Base-by-base conservation (phyloP, 148 eudicot genomes). In the Tetragonia tetragonoides region DNA sequence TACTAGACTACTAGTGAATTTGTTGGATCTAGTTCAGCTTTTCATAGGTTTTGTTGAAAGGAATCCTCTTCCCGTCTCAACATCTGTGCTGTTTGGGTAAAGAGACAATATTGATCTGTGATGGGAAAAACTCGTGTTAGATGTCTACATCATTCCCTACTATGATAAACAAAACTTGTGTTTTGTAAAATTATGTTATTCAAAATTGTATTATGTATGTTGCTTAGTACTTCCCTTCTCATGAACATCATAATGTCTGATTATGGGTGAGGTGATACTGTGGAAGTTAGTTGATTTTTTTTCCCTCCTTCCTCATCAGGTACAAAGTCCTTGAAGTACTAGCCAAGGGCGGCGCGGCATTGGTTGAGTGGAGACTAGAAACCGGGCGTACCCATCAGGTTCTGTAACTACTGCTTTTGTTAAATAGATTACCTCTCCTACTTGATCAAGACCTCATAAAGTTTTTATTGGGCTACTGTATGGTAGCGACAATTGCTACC, bases 341-440 rank as follows among this genome's bases (percentile, higher is more conserved):
- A 76, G 97, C 89, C 80, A 87, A 91, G 76, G 99, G 97, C 80
- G 97, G 94, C 62, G 92, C 90, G 75, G 97, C 99, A 77, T 84
- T 95, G 73, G 94, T 95, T 75, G 99, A 93, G 69, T 95, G 99
- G 99, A 90, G 89, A 78, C 79, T 95, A 37, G 99, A 93, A 83
- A 95, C 99, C 70, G 99, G 99, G 28, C 94, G 99, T 66, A 95
- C 99, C 69, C 99, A 95, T 89, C 97, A 95, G 99, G 99, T 93
- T 73, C 73, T 54, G 34, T 57, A 65, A 66, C 49, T 60, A 61
- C 69, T 82, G 64, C 17, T 72, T 10, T 9, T 44, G 47, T 44
- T 44, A 44, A 44, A 44, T 44, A 44, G 9, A 44, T 44, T 44
- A 44, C 47, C 47, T 44, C 9, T 5, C 47, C 6, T 44, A 44